phyloP scores from a whole-genome alignment of 345 rosid species.

The Melaleuca quinquenervia region DNA sequence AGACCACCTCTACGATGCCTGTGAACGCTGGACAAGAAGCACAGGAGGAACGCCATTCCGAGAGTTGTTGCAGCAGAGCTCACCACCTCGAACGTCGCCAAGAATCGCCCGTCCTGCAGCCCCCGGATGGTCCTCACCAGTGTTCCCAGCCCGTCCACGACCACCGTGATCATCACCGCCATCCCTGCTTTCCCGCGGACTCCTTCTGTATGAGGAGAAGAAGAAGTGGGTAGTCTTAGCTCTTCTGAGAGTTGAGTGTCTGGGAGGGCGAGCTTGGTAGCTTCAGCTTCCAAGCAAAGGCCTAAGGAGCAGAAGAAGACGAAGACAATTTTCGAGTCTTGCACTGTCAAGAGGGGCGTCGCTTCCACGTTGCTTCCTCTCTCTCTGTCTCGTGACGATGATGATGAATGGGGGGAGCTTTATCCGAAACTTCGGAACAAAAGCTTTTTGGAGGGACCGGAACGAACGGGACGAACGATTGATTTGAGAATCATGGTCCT shows the following conservation, averaged over 20 bases:
- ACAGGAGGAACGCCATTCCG: conserved; percentile 24
- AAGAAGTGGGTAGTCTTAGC: neutral
- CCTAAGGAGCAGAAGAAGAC: neutral
- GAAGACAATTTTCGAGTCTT: neutral
- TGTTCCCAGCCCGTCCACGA: conserved; percentile 16
- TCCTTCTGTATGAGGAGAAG: neutral
- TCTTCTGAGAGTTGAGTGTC: neutral
- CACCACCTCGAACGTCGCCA: conserved; percentile 12
- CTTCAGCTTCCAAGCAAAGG: neutral
- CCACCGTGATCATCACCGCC: conserved; percentile 23
- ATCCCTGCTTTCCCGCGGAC: neutral
- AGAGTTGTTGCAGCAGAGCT: conserved; percentile 15
- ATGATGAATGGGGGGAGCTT: neutral
- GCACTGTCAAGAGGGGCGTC: neutral
- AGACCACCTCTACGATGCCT: conserved; percentile 6
- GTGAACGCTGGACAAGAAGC: conserved; percentile 24
- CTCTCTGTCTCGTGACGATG: neutral
- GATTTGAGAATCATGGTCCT: neutral
- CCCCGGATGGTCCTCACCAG: conserved; percentile 16
- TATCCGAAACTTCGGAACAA: neutral
- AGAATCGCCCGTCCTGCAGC: conserved; percentile 22
- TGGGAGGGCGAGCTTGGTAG: neutral
- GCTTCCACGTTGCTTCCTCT: neutral
- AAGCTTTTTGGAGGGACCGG: neutral
- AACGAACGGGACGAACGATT: neutral